Evolutionary conservation across 805 yeast genomes (phyloP).

Genomic region (Pichia sporocuriosa): DNA sequence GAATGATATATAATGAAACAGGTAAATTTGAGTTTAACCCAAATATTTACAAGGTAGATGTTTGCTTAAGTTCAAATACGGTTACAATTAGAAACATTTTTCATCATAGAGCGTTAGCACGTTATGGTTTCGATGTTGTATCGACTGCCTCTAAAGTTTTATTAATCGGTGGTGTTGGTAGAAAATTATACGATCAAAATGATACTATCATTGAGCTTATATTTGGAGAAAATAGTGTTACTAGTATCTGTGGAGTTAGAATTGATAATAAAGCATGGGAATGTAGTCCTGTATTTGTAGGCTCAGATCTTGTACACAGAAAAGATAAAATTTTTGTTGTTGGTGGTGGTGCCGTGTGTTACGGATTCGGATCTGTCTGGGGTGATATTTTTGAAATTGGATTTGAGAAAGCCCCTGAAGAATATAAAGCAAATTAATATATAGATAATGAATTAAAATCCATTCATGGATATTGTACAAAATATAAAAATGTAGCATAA

Average conservation of each 20-base stretch:
- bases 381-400: constrained; percentile 19
- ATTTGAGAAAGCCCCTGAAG: not conserved
- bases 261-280: constrained; percentile 35
- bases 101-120: constrained; percentile 30
- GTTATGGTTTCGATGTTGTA: constrained; percentile 44
- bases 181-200: constrained; percentile 26
- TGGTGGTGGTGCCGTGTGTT: constrained; percentile 80
- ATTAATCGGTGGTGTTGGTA: constrained; percentile 21
- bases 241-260: constrained; percentile 20
- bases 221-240: constrained; percentile 18
- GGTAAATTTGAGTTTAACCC: constrained; percentile 22
- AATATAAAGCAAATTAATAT: not conserved
- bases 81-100: constrained; percentile 19
- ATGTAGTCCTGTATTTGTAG: constrained; percentile 43
- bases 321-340: constrained; percentile 20
- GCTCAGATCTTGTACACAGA: constrained; percentile 34
- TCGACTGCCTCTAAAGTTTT: constrained; percentile 23
- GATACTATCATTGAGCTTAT: constrained; percentile 34
- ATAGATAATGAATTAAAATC: not conserved
- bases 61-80: constrained; percentile 8
- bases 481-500: not conserved
- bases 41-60: constrained; percentile 31
- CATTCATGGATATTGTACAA: constrained; percentile 10
- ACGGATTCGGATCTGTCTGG: constrained; percentile 65
- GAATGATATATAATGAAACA: constrained; percentile 22